Base-by-base conservation (phyloP, 352 stramenopile genomes). In the Pythium insidiosum region DNA sequence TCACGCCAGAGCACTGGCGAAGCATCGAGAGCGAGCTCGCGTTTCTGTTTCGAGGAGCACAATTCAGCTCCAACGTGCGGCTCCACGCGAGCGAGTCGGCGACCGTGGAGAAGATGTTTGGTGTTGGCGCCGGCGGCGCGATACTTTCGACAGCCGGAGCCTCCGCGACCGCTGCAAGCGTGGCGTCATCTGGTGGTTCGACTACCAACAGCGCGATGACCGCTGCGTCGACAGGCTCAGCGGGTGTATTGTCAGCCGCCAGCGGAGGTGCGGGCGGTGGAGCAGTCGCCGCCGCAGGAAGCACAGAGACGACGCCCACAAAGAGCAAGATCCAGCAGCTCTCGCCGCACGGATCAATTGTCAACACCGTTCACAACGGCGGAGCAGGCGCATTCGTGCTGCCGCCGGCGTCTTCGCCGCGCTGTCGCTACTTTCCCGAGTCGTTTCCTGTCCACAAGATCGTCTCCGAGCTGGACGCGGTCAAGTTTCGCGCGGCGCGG, bases 21-120 rank as follows among this genome's bases (percentile, higher is more conserved):
- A 38, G 49, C 6, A 65, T 88, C 31, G 78, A 91, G 41, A 70
- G 79, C 16, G 74, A 88, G 44, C 55, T 90, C 15, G 73, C 70
- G 5, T 88, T 81, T 26, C 58, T 87, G 20, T 91, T 91, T 46
- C 71, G 78, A 5, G 73, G 78, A 6, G 51, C 70, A n/a, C 71
- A 84, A 47, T 90, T 88, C 49, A 84, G 64, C 48, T 50, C 54
- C 10, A 86, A 76, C 38, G 60, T 82, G 38, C 78, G 75, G 31
- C 41, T 54, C 9, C 75, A 79, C 36, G 51, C 64, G 28, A 15
- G 9, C 52, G 28, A 9, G 9, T 9, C 28, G 9, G 28, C 58
- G 13, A 45, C 47, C 23, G 54, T 53, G 2, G 54, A 63, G 35
- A 47, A 56, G 37, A 44, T 49, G 44, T 42, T 30, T 19, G 28